A percentile compares a stretch with the other conserved stretches of the same genome.
phyloP scores from a whole-genome alignment of 2,329 filamentous ascomycete species.

The Phymatotrichopsis omnivora region DNA sequence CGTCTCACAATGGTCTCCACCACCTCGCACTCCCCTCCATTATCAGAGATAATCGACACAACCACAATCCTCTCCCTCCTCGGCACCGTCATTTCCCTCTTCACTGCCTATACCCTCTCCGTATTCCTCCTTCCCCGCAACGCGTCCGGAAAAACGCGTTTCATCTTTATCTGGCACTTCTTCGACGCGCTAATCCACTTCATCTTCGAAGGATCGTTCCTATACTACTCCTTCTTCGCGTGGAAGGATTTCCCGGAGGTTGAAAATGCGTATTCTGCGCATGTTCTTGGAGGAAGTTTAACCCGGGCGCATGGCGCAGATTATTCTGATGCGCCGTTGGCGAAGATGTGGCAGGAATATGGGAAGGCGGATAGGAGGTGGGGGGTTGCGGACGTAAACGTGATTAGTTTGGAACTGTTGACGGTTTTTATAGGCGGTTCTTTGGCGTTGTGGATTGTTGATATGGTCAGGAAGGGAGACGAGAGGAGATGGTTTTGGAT shows the following conservation, averaged over 20 bases:
- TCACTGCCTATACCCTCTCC: constrained; percentile 28
- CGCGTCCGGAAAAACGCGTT: constrained; percentile 50
- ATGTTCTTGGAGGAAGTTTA: constrained; percentile 21
- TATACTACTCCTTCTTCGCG: constrained; percentile 88
- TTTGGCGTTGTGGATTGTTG: constrained; percentile 45
- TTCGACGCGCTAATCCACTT: constrained; percentile 90
- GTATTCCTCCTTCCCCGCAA: constrained; percentile 41
- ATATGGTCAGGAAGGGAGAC: constrained; percentile 16
- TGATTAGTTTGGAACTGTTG: constrained; percentile 55
- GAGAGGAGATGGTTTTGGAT: constrained; percentile 48
- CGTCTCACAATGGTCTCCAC: no score
- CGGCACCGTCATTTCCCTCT: constrained; percentile 26
- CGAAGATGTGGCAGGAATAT: constrained; percentile 59
- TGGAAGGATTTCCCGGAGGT: constrained; percentile 40
- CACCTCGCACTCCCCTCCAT: constrained; percentile 5
- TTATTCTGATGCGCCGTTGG: constrained; percentile 38
- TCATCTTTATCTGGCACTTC: constrained; percentile 88
- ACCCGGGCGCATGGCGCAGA: constrained; percentile 21
- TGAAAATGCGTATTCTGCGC: constrained; percentile 13
- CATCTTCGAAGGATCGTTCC: constrained; percentile 78
- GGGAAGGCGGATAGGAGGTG: constrained; percentile 53
- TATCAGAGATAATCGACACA: constrained; percentile 24
- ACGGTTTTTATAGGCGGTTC: constrained; percentile 55
- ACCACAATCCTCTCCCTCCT: constrained; percentile 29
- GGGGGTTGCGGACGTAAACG: constrained; percentile 52